phyloP scores from a whole-genome alignment of 805 yeast genomes.

The Yamadazyma sp. region DNA sequence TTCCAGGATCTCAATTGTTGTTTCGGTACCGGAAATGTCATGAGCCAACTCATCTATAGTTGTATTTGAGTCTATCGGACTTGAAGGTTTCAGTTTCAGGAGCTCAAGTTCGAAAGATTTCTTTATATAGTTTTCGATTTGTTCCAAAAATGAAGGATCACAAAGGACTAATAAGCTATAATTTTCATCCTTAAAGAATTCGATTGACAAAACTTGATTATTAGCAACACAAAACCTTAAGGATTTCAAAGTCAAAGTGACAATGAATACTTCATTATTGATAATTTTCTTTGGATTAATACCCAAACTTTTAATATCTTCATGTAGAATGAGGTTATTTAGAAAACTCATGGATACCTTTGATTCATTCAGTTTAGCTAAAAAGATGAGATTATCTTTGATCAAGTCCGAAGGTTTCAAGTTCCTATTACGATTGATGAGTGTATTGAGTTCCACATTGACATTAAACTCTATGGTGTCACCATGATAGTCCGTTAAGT shows the following conservation, averaged over 20 bases:
- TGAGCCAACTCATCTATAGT: conserved; percentile 4
- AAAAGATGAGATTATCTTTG: conserved; percentile 29
- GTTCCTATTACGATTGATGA: conserved; percentile 26
- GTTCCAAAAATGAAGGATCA: conserved; percentile 22
- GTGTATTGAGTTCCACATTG: conserved; percentile 33
- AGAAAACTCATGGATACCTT: conserved; percentile 4
- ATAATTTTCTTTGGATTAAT: conserved; percentile 9
- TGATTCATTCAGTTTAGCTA: conserved; percentile 21
- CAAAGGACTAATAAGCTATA: conserved; percentile 26
- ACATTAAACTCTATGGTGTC: conserved; percentile 20
- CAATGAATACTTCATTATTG: conserved; percentile 31
- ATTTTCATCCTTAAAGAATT: conserved; percentile 29
- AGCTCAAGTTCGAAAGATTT: conserved; percentile 1
- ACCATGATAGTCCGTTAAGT: conserved; percentile 6
- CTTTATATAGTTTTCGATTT: conserved; percentile 26
- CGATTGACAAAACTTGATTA: conserved; percentile 14
- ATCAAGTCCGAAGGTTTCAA: conserved; percentile 33
- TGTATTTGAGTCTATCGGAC: conserved; percentile 5
- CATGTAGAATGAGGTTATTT: conserved; percentile 5
- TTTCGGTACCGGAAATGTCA: conserved; percentile 13
- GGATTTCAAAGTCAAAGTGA: conserved; percentile 23
- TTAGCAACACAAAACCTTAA: conserved; percentile 19
- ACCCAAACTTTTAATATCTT: conserved; percentile 1
- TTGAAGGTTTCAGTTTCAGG: background rate
- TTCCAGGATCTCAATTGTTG: conserved; percentile 17